phyloP scores from a whole-genome alignment of 306 rosid genomes.

The Quercus parvula region DNA sequence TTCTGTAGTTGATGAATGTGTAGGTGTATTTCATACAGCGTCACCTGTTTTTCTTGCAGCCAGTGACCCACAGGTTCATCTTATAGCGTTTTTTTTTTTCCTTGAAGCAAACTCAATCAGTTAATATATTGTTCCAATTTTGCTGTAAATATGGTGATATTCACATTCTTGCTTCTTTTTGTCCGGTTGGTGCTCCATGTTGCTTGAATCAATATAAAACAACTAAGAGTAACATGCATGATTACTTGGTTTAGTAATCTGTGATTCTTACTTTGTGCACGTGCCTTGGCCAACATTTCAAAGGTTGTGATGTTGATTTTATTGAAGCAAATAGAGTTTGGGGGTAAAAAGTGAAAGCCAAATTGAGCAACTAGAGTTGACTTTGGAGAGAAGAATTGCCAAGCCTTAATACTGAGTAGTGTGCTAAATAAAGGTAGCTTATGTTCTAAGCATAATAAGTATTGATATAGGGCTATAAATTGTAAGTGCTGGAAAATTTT shows the following conservation, averaged over 20 bases:
- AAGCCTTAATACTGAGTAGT: too few relatives aligned
- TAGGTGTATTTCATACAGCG: conserved; percentile 13
- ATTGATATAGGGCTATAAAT: too few relatives aligned
- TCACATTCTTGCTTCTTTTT: not conserved
- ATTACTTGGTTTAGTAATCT: not conserved
- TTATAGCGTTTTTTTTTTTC: not conserved
- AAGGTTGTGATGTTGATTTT: not conserved
- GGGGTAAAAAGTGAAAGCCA: too few relatives aligned
- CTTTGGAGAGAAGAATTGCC: too few relatives aligned
- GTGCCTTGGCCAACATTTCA: not conserved
- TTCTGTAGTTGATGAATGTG: conserved; percentile 9
- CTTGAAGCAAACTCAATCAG: not conserved
- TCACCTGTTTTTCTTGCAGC: not conserved
- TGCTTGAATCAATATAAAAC: not conserved
- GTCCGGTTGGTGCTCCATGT: not conserved
- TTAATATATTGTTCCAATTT: not conserved
- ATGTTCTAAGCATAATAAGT: too few relatives aligned
- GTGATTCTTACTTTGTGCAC: not conserved
- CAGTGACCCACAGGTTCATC: not conserved
- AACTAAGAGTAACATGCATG: not conserved
- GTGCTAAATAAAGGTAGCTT: too few relatives aligned
- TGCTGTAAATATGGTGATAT: not conserved
- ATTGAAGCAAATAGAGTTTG: too few relatives aligned
- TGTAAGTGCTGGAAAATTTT: too few relatives aligned
- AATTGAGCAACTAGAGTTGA: too few relatives aligned